Percentiles rank a stretch among this genome's conserved stretches.
Conservation (phyloP, 1,139 yeast species). For the Magnusiomyces magnusii region DNA sequence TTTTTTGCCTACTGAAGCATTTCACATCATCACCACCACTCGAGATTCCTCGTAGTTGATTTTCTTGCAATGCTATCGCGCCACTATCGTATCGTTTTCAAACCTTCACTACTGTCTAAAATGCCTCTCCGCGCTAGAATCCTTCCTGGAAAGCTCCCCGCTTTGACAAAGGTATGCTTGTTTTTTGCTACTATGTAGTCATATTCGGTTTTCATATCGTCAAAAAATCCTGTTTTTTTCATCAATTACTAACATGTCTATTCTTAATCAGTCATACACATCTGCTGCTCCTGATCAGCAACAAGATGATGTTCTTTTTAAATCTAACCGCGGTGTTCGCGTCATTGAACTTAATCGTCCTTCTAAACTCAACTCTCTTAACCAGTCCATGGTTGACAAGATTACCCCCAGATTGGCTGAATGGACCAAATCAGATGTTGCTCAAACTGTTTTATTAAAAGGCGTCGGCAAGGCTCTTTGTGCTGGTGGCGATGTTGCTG, state of each 20-base stretch:
- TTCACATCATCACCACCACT: not conserved
- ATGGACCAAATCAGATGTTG: slow-evolving; percentile 60
- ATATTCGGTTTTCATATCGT: not conserved
- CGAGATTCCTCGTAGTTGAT: not conserved
- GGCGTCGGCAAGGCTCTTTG: slow-evolving; percentile 50
- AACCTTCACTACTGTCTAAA: slow-evolving; percentile 1
- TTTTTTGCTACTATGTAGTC: not conserved
- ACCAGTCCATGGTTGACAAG: slow-evolving; percentile 65
- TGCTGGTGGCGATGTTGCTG: slow-evolving; percentile 93
- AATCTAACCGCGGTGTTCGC: slow-evolving; percentile 59
- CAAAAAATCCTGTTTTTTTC: not conserved
- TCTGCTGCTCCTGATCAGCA: slow-evolving; percentile 22
- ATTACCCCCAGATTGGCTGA: slow-evolving; percentile 71
- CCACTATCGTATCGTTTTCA: not conserved
- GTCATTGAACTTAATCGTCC: slow-evolving; percentile 73
- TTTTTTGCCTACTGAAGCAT: too few species aligned
- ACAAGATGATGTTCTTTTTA: slow-evolving; percentile 52
- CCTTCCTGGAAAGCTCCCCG: slow-evolving; percentile 18
- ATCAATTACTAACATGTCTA: slow-evolving; percentile 9
- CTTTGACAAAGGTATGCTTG: slow-evolving; percentile 9
- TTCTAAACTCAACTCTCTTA: slow-evolving; percentile 76
- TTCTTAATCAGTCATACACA: slow-evolving; percentile 9
- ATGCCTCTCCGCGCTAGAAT: slow-evolving; percentile 28
- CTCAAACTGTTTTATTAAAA: slow-evolving; percentile 59
- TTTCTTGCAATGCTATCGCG: not conserved